Percentiles rank a stretch among this genome's conserved stretches.
These are phyloP conservation scores for Raphanus raphanistrum DNA, from an alignment of 345 rosid species.

Conservation along the genomic window DNA sequence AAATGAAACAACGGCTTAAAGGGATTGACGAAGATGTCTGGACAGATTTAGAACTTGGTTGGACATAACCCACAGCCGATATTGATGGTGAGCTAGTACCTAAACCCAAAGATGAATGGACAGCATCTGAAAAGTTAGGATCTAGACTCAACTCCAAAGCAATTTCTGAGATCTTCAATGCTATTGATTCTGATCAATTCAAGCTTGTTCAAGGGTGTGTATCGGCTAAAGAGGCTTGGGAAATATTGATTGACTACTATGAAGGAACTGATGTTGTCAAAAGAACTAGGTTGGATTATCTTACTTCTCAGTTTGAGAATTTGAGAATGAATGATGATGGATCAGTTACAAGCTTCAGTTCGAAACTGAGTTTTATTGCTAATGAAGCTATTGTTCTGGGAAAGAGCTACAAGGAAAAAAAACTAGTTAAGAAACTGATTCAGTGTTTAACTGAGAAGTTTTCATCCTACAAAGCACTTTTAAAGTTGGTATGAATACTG, in stretches of 20 bases:
- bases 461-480: neutral
- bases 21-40: neutral
- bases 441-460: neutral
- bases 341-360: neutral
- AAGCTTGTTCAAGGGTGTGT: neutral
- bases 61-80: neutral
- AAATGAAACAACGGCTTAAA: neutral
- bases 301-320: neutral
- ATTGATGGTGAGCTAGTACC: neutral
- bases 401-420: neutral
- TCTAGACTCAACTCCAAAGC: neutral
- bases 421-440: neutral
- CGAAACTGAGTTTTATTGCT: neutral
- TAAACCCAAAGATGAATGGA: neutral
- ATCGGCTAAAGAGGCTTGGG: neutral
- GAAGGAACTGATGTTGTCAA: neutral
- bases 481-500: neutral
- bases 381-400: neutral
- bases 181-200: neutral
- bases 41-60: neutral
- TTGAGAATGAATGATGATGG: neutral
- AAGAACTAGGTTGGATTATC: neutral
- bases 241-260: neutral
- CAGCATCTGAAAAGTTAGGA: neutral
- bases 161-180: neutral